phyloP scores from a whole-genome alignment of 768 basidiomycete species.

The Tulasnella sp. region DNA sequence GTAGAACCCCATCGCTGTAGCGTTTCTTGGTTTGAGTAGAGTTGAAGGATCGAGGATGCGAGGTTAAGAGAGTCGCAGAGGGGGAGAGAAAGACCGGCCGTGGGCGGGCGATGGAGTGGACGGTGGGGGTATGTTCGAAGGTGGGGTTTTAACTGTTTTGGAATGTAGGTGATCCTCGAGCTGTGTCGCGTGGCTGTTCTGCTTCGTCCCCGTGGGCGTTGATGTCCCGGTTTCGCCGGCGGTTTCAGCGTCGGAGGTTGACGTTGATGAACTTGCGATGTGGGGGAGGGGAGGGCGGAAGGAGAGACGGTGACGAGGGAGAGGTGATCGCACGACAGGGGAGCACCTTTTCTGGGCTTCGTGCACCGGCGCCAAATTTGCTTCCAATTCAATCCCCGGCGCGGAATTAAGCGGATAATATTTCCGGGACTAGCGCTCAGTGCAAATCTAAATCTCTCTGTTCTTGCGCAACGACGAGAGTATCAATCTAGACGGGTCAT shows the following conservation, averaged over 20 bases:
- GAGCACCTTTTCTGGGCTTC: not conserved
- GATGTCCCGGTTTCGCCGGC: not conserved
- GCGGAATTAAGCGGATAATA: not conserved
- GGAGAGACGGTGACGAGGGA: not conserved
- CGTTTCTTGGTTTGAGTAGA: not conserved
- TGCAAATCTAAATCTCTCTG: not conserved
- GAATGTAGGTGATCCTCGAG: not conserved
- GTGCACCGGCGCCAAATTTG: not conserved
- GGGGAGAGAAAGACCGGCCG: not conserved
- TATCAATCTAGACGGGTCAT: not conserved
- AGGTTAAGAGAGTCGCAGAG: not conserved
- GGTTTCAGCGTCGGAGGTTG: not conserved
- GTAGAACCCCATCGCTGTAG: constrained; percentile 20
- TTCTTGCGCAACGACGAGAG: not conserved
- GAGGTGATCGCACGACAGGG: not conserved
- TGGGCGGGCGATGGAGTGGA: not conserved
- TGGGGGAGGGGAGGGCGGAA: not conserved
- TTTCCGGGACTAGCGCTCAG: not conserved
- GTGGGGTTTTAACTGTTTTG: not conserved
- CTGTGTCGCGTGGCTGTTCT: not conserved
- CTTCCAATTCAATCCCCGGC: not conserved
- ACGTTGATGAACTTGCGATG: not conserved
- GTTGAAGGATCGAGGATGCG: not conserved
- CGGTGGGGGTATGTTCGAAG: not conserved
- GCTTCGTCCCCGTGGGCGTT: not conserved